Evolutionary conservation across 441 rosid species (phyloP), one percentile per base, ranked within the genome.

Genomic region (Erysimum pusillum): DNA sequence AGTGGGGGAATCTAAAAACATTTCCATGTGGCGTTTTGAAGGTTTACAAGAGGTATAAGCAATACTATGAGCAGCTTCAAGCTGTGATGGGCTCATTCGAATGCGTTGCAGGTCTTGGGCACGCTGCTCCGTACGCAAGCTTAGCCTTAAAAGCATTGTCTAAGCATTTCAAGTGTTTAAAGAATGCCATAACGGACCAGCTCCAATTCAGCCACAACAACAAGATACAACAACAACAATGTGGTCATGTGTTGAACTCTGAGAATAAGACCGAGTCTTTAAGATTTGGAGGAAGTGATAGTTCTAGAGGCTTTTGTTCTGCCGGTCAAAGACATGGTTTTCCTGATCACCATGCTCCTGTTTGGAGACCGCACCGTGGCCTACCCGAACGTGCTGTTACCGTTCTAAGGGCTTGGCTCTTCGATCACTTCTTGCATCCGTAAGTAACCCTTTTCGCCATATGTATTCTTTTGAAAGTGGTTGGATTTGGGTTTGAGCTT

Each of bases 361-460:
- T 87, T 17, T 93, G 96, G 97, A 84, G 97, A 65, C 94, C 98
- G 17, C 98, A 93, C 59, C 84, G 96, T 63, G 98, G 96, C 59
- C 87, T 93, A 48, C 98, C 97, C 9, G 98, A 91, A 82, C 90
- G 94, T 41, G 92, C 96, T 6, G 97, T 93, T 22, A 81, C 89
- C 0, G 92, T 93, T 36, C 92, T 93, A 13, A 81, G 88, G 71
- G 97, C 97, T 57, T 93, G 98, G 98, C 81, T 93, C 66, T 93
- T 91, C 39, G 98, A 93, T 51, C 94, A 93, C 80, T 93, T 93
- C 65, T 83, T 93, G 68, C 98, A 91, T 80, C 98, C 98, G 98
- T 93, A 74, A 87, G 97, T 85, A 8, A n/a, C 12, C 6, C 4
- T 46, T 25, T 32, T 54, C n/a, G 36, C 56, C 54, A 59, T 67